Percentiles rank a stretch among this genome's conserved stretches.
These are phyloP conservation scores for Sugiyamaella xylanicola DNA, from an alignment of 1,139 yeast species.

Conservation along the genomic window DNA sequence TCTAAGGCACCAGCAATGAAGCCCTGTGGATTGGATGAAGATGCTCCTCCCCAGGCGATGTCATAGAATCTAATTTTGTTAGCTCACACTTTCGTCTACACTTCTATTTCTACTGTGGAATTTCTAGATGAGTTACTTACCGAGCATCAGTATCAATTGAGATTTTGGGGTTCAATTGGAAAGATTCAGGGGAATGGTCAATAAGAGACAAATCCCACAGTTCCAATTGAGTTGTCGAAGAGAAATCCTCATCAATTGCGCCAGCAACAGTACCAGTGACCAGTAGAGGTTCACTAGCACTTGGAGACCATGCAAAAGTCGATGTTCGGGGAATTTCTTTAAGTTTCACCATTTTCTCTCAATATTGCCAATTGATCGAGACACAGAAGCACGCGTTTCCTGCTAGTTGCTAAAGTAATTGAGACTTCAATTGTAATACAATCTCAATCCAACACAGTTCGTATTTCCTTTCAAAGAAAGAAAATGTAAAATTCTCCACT, in stretches of 20 bases:
- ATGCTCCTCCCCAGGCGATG: constrained; percentile 79
- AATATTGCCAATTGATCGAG: background rate
- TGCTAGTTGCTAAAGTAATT: background rate
- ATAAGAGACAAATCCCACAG: constrained; percentile 71
- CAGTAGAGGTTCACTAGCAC: constrained; percentile 67
- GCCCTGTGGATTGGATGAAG: constrained; percentile 57
- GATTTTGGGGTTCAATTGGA: constrained; percentile 52
- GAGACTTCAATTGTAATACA: background rate
- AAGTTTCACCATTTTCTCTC: constrained; percentile 69
- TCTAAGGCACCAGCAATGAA: constrained; percentile 89
- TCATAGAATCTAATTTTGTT: constrained; percentile 74
- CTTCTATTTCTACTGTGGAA: no score
- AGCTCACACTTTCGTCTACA: no score
- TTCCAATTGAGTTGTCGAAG: constrained; percentile 73
- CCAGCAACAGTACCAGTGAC: constrained; percentile 96
- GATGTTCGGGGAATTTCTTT: constrained; percentile 85
- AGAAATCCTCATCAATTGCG: constrained; percentile 85
- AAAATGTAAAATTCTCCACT: background rate
- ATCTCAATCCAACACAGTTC: background rate
- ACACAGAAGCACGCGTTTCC: background rate
- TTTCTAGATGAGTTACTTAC: constrained; percentile 24
- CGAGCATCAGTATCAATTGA: constrained; percentile 54
- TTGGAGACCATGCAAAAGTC: constrained; percentile 89
- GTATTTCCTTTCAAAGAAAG: background rate
- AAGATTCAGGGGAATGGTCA: constrained; percentile 42